A percentile compares a stretch with the other conserved stretches of the same genome.
Evolutionary conservation across 208 protist genomes (phyloP).

Genomic region (Crithidia bombi): DNA sequence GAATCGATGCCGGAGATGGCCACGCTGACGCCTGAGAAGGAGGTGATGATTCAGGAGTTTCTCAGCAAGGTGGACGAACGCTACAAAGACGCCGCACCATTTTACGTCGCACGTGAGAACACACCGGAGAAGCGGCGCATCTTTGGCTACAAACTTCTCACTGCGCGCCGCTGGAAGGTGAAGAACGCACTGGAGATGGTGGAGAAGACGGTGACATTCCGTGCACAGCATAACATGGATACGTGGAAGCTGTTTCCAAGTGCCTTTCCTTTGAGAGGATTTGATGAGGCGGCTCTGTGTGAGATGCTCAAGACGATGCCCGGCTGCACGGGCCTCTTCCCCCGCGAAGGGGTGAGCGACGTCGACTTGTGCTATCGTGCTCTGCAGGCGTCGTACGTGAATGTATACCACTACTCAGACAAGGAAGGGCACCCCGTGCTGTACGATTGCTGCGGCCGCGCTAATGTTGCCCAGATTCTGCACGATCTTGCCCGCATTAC

Average conservation of each 20-base stretch:
- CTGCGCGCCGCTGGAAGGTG: slow-evolving; percentile 63
- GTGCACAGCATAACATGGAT: slow-evolving; percentile 53
- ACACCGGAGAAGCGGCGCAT: slow-evolving; percentile 35
- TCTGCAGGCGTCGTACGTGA: slow-evolving; percentile 52
- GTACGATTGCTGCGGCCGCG: slow-evolving; percentile 62
- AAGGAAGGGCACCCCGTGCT: slow-evolving; percentile 79
- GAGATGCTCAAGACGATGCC: slow-evolving; percentile 32
- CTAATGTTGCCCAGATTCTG: slow-evolving; percentile 45
- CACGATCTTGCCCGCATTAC: slow-evolving; percentile 36
- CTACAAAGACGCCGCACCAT: slow-evolving; percentile 35
- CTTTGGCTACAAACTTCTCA: slow-evolving; percentile 72
- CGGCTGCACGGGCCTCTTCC: slow-evolving; percentile 18
- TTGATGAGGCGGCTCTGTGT: slow-evolving; percentile 47
- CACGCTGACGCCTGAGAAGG: slow-evolving; percentile 31
- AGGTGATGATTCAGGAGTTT: slow-evolving; percentile 41
- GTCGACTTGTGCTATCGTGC: slow-evolving; percentile 52
- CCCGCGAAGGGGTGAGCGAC: slow-evolving; percentile 25
- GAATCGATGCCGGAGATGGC: slow-evolving; percentile 61
- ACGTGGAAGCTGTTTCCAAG: slow-evolving; percentile 57
- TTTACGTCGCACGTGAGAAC: slow-evolving; percentile 41
- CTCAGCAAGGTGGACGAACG: slow-evolving; percentile 31
- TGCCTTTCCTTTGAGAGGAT: slow-evolving; percentile 60
- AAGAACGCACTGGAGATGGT: slow-evolving; percentile 61
- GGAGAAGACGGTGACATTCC: slow-evolving; percentile 49
- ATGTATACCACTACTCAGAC: slow-evolving; percentile 77